phyloP scores from a whole-genome alignment of 345 rosid genomes.

The Heritiera fomes region DNA sequence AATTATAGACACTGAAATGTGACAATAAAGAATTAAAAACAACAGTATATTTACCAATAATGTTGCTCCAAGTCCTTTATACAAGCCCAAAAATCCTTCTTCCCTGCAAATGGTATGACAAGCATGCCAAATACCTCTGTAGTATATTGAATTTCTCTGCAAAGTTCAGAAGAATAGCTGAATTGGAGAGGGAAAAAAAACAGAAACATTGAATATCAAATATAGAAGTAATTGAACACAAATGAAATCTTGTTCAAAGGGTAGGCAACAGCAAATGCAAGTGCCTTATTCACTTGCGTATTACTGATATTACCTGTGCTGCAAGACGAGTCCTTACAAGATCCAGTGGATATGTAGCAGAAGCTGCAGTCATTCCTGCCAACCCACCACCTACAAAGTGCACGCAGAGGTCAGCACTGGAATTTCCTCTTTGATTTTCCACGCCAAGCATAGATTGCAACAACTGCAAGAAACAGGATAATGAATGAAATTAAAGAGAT shows the following conservation, averaged over 20 bases:
- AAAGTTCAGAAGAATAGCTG: conserved; percentile 17
- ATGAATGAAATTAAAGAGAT: neutral
- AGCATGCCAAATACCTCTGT: conserved; percentile 80
- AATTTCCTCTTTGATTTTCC: conserved; percentile 39
- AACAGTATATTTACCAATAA: conserved; percentile 57
- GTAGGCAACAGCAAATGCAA: neutral
- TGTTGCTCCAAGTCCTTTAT: conserved; percentile 97
- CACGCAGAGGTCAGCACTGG: conserved; percentile 44
- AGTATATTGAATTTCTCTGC: conserved; percentile 79
- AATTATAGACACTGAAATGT: conserved; percentile 2
- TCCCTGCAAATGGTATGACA: conserved; percentile 75
- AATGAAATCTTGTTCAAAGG: neutral
- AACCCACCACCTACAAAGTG: conserved; percentile 86
- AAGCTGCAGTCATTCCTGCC: conserved; percentile 94
- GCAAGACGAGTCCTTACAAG: conserved; percentile 97
- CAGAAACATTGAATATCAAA: neutral
- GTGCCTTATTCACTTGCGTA: neutral
- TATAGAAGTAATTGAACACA: neutral
- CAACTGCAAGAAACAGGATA: conserved; percentile 43
- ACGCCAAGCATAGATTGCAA: conserved; percentile 45
- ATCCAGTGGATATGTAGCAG: conserved; percentile 89
- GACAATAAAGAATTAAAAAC: conserved; percentile 13
- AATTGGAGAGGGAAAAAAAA: neutral
- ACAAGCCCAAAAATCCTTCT: conserved; percentile 81
- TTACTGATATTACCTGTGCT: conserved; percentile 64